Conservation (phyloP, 2,329 filamentous ascomycete species). For the Fonsecaea monophora region DNA sequence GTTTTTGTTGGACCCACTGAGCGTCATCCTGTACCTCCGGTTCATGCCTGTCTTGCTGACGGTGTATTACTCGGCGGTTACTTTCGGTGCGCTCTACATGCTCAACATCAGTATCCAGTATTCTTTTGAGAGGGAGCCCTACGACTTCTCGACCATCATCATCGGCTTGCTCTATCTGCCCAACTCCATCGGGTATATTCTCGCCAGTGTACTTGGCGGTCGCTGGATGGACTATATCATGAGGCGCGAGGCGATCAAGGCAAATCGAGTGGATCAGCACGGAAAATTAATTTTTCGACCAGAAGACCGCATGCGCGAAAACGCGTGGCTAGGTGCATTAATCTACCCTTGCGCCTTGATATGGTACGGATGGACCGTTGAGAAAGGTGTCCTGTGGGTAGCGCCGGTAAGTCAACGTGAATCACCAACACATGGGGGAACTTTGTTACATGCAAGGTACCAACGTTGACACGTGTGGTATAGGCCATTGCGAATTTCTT, state of each 20-base stretch:
- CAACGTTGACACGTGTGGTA: slow-evolving; percentile 32
- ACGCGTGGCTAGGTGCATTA: slow-evolving; percentile 76
- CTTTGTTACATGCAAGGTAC: slow-evolving; percentile 30
- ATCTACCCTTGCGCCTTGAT: slow-evolving; percentile 74
- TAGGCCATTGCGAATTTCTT: slow-evolving; percentile 70
- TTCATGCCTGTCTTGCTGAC: slow-evolving; percentile 76
- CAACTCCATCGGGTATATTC: slow-evolving; percentile 73
- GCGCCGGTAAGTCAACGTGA: slow-evolving; percentile 54
- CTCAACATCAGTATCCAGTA: slow-evolving; percentile 79
- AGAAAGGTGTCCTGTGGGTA: slow-evolving; percentile 68
- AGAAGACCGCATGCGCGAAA: slow-evolving; percentile 83
- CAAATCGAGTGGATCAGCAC: slow-evolving; percentile 69
- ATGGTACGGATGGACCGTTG: slow-evolving; percentile 77
- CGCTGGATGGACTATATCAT: slow-evolving; percentile 83
- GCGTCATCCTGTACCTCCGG: slow-evolving; percentile 72
- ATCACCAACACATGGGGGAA: slow-evolving; percentile 14
- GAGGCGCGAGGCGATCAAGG: slow-evolving; percentile 74
- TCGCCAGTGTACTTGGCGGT: slow-evolving; percentile 72
- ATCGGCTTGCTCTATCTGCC: slow-evolving; percentile 81
- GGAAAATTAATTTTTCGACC: slow-evolving; percentile 73
- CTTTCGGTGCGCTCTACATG: slow-evolving; percentile 77
- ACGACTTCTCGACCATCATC: slow-evolving; percentile 71
- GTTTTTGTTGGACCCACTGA: slow-evolving; percentile 73
- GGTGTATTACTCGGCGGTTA: slow-evolving; percentile 75
- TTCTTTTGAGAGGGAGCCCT: slow-evolving; percentile 70